phyloP scores from a whole-genome alignment of 106 monocot genomes.

The Gastrodia elata region DNA sequence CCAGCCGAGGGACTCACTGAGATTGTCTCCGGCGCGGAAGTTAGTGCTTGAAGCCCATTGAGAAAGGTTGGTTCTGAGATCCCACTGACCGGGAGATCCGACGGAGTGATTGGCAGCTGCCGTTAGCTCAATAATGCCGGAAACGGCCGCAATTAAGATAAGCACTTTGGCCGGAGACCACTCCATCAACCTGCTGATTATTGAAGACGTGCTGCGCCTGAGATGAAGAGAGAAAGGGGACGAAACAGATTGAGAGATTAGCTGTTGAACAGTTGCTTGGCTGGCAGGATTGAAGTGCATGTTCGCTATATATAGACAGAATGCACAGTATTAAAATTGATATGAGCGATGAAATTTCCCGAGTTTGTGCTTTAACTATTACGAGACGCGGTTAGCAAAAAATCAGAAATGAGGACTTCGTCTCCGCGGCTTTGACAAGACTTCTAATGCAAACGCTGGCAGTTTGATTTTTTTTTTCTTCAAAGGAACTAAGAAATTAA shows the following conservation, averaged over 20 bases:
- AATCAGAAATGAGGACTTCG: no score
- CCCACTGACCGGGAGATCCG: slow-evolving; percentile 14
- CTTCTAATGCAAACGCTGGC: no score
- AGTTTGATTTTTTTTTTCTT: no score
- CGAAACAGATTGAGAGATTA: no score
- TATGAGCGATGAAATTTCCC: no score
- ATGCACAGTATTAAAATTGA: no score
- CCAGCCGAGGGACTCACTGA: slow-evolving; percentile 14
- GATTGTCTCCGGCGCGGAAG: slow-evolving; percentile 23
- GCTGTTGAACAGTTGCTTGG: not conserved
- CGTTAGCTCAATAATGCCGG: not conserved
- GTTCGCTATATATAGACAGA: no score
- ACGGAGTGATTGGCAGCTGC: slow-evolving; percentile 13
- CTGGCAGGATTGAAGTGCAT: no score
- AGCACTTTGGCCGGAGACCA: not conserved
- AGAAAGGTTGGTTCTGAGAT: slow-evolving; percentile 6
- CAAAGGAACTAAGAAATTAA: no score
- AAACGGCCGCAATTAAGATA: not conserved
- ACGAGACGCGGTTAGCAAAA: no score
- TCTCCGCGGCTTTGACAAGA: no score
- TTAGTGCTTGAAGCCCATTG: slow-evolving; percentile 18
- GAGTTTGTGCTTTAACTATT: no score
- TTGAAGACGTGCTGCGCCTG: not conserved
- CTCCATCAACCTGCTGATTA: not conserved
- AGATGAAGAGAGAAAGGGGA: not conserved